Conservation (phyloP, 192 early-diverging fungal genomes). For the Irineochytrium annulatum region DNA sequence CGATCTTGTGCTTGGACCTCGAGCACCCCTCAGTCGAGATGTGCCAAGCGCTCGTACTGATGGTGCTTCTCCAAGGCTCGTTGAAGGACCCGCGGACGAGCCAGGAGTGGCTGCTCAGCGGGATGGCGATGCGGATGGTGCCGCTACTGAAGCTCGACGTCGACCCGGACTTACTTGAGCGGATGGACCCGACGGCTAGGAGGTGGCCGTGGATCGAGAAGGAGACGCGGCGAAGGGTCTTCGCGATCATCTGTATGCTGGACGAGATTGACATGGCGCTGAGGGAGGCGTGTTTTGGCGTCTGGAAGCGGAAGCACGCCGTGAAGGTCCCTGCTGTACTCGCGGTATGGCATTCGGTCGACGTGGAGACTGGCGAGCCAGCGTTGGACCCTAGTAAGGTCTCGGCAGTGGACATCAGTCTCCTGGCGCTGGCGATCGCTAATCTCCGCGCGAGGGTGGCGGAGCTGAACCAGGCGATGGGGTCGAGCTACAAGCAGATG, state of each 20-base stretch:
- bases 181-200: background rate
- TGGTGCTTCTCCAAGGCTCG: too few species aligned
- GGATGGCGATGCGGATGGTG: constrained; percentile 4
- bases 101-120: background rate
- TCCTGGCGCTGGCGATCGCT: background rate
- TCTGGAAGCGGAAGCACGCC: background rate
- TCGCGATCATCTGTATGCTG: too few species aligned
- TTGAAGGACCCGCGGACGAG: background rate
- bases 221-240: background rate
- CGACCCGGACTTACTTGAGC: constrained; percentile 1
- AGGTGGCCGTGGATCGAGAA: constrained; percentile 1
- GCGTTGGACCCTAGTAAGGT: background rate
- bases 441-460: background rate
- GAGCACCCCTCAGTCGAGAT: background rate
- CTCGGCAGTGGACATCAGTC: background rate
- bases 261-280: background rate
- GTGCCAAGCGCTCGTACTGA: constrained; percentile 1
- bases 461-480: background rate
- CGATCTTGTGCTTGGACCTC: background rate
- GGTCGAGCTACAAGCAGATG: background rate
- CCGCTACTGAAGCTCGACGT: background rate
- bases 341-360: background rate
- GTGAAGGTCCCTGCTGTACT: background rate
- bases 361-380: background rate
- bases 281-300: background rate